phyloP scores from a whole-genome alignment of 345 rosid genomes.

The Eucalyptus caleyi region DNA sequence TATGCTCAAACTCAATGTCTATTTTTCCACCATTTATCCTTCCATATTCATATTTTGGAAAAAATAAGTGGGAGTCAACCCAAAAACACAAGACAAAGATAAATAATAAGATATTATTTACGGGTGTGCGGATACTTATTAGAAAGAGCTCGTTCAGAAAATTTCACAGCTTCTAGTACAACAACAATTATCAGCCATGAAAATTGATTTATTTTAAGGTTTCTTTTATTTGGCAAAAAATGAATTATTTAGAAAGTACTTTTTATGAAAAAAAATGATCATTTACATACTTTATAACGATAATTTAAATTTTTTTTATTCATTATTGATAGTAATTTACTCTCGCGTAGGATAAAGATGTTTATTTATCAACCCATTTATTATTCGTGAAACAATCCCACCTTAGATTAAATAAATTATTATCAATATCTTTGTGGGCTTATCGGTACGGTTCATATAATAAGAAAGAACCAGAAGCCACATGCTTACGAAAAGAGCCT shows the following conservation, averaged over 20 bases:
- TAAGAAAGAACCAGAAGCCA: background rate
- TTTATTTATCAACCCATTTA: background rate
- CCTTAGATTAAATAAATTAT: background rate
- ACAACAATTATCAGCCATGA: background rate
- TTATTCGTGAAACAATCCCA: too few relatives aligned
- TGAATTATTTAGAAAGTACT: too few relatives aligned
- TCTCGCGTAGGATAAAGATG: background rate
- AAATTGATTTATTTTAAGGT: background rate
- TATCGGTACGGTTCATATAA: background rate
- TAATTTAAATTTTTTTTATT: too few relatives aligned
- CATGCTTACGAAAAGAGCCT: background rate
- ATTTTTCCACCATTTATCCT: too few relatives aligned
- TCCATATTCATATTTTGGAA: background rate
- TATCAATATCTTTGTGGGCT: background rate
- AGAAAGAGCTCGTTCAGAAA: background rate
- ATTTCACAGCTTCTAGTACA: background rate
- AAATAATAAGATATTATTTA: too few relatives aligned
- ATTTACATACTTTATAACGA: too few relatives aligned
- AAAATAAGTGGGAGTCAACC: background rate
- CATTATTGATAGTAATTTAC: too few relatives aligned
- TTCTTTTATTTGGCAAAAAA: too few relatives aligned
- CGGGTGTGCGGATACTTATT: rapidly evolving
- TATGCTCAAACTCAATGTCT: too few relatives aligned
- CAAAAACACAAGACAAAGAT: background rate
- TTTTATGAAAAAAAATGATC: too few relatives aligned